Percentiles rank a stretch among this genome's conserved stretches.
Conservation (phyloP, 2,329 filamentous ascomycete species). For the Apiospora arundinis region DNA sequence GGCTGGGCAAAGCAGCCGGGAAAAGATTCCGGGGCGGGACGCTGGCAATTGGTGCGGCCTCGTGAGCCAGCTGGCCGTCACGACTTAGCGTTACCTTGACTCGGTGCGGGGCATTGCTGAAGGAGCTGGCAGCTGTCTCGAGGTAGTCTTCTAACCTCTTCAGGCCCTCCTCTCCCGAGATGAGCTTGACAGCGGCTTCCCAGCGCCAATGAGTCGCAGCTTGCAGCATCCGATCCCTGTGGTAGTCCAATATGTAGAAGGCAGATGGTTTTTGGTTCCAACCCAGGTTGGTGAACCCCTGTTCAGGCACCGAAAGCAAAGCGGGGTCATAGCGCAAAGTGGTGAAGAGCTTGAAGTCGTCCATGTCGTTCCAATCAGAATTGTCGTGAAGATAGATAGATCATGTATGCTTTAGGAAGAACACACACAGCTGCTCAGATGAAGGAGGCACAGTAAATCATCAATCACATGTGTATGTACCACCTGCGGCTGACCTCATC, state of each 20-base stretch:
- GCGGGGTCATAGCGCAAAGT: constrained; percentile 74
- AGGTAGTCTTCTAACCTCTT: constrained; percentile 49
- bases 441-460: not conserved
- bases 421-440: no score
- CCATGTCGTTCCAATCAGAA: constrained; percentile 16
- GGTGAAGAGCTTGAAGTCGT: constrained; percentile 68
- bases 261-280: constrained; percentile 65
- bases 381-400: not conserved
- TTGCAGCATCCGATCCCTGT: constrained; percentile 78
- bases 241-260: constrained; percentile 81
- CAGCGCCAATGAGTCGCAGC: constrained; percentile 65
- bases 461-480: no score
- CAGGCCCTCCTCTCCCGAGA: constrained; percentile 56
- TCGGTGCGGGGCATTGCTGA: constrained; percentile 47
- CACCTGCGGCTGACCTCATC: no score
- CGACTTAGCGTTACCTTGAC: constrained; percentile 61
- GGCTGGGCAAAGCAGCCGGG: constrained; percentile 60
- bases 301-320: constrained; percentile 52
- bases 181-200: constrained; percentile 49
- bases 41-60: constrained; percentile 39
- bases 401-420: no score
- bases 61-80: constrained; percentile 54
- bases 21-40: constrained; percentile 54
- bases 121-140: constrained; percentile 32
- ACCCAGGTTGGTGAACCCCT: constrained; percentile 48